Conservation (phyloP, 208 protist species). For the Entamoeba histolytica region DNA sequence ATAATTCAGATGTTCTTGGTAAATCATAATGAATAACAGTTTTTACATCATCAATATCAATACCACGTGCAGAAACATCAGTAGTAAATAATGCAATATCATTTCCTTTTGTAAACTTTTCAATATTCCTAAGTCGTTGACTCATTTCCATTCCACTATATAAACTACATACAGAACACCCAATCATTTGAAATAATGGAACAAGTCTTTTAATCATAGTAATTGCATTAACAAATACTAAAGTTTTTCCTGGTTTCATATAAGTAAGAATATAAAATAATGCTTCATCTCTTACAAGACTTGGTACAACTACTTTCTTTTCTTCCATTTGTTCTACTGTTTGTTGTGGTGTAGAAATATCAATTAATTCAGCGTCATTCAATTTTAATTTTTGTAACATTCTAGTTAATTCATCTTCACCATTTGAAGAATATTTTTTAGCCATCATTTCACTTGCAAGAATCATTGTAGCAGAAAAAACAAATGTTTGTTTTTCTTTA, state of each 20-base stretch:
- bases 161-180: not conserved
- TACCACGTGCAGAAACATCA: slow-evolving; percentile 21
- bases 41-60: slow-evolving; percentile 21
- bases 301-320: not conserved
- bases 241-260: not conserved
- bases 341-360: not conserved
- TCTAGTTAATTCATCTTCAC: not conserved
- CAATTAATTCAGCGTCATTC: not conserved
- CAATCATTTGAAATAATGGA: not conserved
- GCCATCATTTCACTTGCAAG: not conserved
- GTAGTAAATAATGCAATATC: slow-evolving; percentile 10
- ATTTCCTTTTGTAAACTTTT: slow-evolving; percentile 5
- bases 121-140: not conserved
- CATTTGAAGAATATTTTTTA: not conserved
- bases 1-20: slow-evolving; percentile 75
- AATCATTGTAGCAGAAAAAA: not conserved
- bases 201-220: not conserved
- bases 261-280: not conserved
- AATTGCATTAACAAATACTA: not conserved
- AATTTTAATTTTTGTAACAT: not conserved
- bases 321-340: not conserved
- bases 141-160: slow-evolving; percentile 1
- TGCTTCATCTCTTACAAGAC: too few relatives aligned
- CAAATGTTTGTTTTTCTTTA: not conserved
- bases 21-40: slow-evolving; percentile 60